Base-by-base conservation (phyloP, 2,329 filamentous ascomycete species). In the Zarea fungicola region DNA sequence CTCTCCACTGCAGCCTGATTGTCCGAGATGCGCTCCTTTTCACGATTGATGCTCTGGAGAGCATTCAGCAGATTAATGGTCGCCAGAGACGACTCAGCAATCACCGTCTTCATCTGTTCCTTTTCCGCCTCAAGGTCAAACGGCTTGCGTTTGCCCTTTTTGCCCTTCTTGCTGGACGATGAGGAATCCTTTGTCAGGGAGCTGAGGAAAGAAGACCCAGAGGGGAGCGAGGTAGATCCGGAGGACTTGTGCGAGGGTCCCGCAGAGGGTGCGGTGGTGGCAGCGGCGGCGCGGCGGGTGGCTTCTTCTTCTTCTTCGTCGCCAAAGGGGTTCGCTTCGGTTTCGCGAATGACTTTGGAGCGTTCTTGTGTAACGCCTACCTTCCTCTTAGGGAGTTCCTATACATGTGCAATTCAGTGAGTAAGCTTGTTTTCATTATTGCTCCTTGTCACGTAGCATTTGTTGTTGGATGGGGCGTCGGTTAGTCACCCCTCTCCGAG, bases 91-190 rank as follows among this genome's bases (percentile, higher is more conserved):
- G 91, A 83, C 40, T 92, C 88, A 3, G 92, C 93, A 54, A 99
- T 90, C n/a, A 85, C 81, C 53, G 85, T 81, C 56, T 96, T 85
- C 73, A 99, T 90, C 52, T 86, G 77, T 1, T 87, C 87, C 65
- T 92, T 92, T 65, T 97, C 93, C 32, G 82, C 85, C 58, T 95
- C 88, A 1, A 97, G 75, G 62, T 87, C 89, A 73, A 97, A 96
- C 1, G 80, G 73, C 60, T 78, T 80, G 35, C 72, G 66, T 62
- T 82, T 82, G 58, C 80, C 80, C 31, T 34, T 34, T n/a, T 34
- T 34, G 22, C 36, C 29, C 16, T 37, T 37, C 14, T 40, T 47
- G 19, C n/a, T 16, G 9, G 35, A 40, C 3, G 11, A 22, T 14
- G 43, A 36, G 16, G 29, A 19, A 3, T 47, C 44, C 19, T 40